Conservation (phyloP, 495 filamentous ascomycete genomes). For the Cairneyella variabilis region DNA sequence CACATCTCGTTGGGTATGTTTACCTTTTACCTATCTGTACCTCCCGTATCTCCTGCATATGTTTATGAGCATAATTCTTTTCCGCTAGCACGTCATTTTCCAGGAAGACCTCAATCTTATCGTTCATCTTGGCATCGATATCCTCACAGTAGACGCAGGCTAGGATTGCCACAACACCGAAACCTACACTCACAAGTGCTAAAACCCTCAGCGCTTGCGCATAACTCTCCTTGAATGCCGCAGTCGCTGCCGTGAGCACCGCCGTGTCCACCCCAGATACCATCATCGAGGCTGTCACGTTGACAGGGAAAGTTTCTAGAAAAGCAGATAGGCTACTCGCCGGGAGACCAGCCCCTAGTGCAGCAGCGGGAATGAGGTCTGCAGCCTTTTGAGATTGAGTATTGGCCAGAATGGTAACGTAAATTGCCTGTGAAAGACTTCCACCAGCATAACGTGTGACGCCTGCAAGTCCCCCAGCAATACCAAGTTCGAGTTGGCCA, state of each 20-base stretch:
- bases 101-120: background rate
- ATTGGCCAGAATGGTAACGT: conserved; percentile 30
- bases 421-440: conserved; percentile 30
- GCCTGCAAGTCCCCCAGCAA: conserved; percentile 27
- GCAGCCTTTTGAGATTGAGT: conserved; percentile 22
- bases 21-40: too few species aligned
- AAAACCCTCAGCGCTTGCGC: conserved; percentile 19
- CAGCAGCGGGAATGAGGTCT: conserved; percentile 25
- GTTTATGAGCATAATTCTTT: too few species aligned
- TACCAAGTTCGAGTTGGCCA: conserved; percentile 25
- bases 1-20: too few species aligned
- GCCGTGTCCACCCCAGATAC: conserved; percentile 29
- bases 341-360: conserved; percentile 25
- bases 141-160: background rate
- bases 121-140: background rate
- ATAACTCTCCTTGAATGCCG: conserved; percentile 31
- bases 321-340: conserved; percentile 17
- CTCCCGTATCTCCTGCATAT: too few species aligned
- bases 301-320: conserved; percentile 30
- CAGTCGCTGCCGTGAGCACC: conserved; percentile 26
- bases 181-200: background rate
- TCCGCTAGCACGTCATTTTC: too few species aligned
- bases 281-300: conserved; percentile 22
- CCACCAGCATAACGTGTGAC: conserved; percentile 30
- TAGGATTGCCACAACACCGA: background rate